Conservation (phyloP, 805 yeast genomes). For the Priceomyces carsonii region DNA sequence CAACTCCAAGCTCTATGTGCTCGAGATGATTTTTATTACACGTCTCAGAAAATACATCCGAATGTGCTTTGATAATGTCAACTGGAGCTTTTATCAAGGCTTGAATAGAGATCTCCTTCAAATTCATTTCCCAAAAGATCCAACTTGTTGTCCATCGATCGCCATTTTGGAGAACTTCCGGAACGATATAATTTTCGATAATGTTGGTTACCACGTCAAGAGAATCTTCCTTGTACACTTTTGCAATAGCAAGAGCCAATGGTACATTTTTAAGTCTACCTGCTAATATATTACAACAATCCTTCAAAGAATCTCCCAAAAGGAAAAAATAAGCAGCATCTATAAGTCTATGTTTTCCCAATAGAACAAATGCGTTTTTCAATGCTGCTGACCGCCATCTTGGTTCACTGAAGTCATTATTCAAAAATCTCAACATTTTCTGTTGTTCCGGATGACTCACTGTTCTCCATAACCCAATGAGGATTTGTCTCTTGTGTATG, state of each 20-base stretch:
- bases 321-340: slow-evolving; percentile 91
- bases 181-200: slow-evolving; percentile 52
- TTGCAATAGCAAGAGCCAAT: slow-evolving; percentile 78
- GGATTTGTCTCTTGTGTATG: slow-evolving; percentile 69
- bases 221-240: slow-evolving; percentile 60
- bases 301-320: slow-evolving; percentile 71
- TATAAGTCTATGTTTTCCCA: slow-evolving; percentile 82
- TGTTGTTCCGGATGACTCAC: slow-evolving; percentile 76
- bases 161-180: slow-evolving; percentile 57
- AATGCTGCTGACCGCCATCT: slow-evolving; percentile 89
- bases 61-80: slow-evolving; percentile 23
- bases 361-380: slow-evolving; percentile 87
- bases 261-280: slow-evolving; percentile 66
- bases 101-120: slow-evolving; percentile 51
- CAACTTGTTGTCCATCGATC: slow-evolving; percentile 84
- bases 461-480: slow-evolving; percentile 83
- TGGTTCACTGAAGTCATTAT: slow-evolving; percentile 69
- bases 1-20: slow-evolving; percentile 12
- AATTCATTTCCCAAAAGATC: slow-evolving; percentile 65
- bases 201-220: slow-evolving; percentile 26
- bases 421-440: slow-evolving; percentile 76
- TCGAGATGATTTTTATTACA: slow-evolving; percentile 16
- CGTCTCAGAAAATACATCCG: slow-evolving; percentile 19
- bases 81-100: slow-evolving; percentile 62
- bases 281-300: slow-evolving; percentile 73